These are phyloP conservation scores for Mangifera indica DNA, from an alignment of 345 rosid species.

Conservation along the genomic window DNA sequence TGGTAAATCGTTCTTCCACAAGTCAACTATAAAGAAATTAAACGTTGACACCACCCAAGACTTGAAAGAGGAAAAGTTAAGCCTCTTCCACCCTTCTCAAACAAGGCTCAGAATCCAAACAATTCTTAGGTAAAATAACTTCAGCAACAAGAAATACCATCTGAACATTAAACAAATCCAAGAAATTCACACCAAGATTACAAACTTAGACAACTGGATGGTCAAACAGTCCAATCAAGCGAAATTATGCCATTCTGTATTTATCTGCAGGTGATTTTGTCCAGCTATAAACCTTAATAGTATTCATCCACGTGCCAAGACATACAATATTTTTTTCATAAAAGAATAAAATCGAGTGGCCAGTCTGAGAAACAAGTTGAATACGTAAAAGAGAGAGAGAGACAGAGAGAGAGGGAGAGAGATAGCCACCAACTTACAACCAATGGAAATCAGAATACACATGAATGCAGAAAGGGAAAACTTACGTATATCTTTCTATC, in stretches of 20 bases:
- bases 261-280: no score
- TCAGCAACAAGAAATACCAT: not conserved
- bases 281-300: no score
- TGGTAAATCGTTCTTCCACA: not conserved
- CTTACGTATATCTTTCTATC: constrained; percentile 85
- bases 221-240: no score
- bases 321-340: no score
- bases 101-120: not conserved
- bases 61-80: not conserved
- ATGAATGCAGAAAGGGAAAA: not conserved
- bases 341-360: no score
- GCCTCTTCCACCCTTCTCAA: not conserved
- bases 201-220: no score
- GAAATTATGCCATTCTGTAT: no score
- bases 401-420: not conserved
- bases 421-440: not conserved
- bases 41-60: not conserved
- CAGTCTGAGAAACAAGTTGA: not conserved
- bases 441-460: not conserved
- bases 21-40: not conserved
- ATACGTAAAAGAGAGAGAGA: not conserved
- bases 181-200: no score
- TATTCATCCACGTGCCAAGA: no score
- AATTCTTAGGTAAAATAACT: no score
- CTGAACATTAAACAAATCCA: no score